Base-by-base conservation (phyloP, 75 land plant species). In the Cupressus sempervirens region DNA sequence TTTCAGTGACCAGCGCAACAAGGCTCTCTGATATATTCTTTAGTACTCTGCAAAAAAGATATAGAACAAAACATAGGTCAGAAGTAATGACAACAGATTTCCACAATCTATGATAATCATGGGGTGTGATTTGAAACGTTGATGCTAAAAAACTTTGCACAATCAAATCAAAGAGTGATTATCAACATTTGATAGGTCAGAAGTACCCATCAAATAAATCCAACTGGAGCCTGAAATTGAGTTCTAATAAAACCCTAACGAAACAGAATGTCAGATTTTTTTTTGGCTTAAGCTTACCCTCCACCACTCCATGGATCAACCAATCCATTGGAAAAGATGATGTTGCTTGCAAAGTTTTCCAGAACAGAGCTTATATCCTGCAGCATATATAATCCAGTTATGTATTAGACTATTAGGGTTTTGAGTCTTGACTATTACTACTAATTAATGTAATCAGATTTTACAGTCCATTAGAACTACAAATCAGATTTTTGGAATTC, bases 301-400 rank as follows among this genome's bases (percentile, higher is more conserved):
- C 96, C 97, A 34, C 93, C 89, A 84, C 97, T 95, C 97, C 97
- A 95, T 30, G 97, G 97, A 84, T 95, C 97, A 83, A 91, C 83
- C 72, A 95, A 82, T 34, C 97, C 97, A 88, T 95, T 95, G 26
- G 92, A 95, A 87, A 95, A 95, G 82, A 95, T 92, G 15, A 95
- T 95, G 77, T 95, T 95, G 92, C 97, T 95, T 18, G 90, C 97
- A 84, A 88, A 95, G 34, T 90, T 82, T 84, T 91, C 91, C 86
- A 95, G 86, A 1, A 90, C 92, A 72, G 86, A 84, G 82, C 86
- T 79, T 70, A 95, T 90, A 82, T 91, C 83, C 97, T 95, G 90
- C 83, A 72, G 3, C 1, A 32, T 72, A 72, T 1, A 26, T 26
- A 26, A 62, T 9, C 29, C 67, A 62, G 23, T 26, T 12, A 32